These are phyloP conservation scores for Mycena olivaceomarginata DNA, from an alignment of 768 basidiomycete genomes.

Conservation along the genomic window DNA sequence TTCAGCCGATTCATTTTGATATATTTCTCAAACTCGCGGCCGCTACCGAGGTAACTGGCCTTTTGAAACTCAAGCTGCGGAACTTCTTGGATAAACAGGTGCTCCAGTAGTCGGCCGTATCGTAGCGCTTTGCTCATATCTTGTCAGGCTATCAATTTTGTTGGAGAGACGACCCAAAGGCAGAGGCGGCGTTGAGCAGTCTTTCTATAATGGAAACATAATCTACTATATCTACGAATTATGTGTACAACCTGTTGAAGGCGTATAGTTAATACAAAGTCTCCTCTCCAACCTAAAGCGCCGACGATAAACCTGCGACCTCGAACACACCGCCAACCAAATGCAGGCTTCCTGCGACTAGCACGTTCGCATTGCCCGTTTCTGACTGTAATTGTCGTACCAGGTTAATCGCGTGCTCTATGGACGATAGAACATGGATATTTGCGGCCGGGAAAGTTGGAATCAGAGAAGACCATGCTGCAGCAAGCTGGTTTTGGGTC, in stretches of 20 bases:
- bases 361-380: conserved; percentile 67
- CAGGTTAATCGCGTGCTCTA: conserved; percentile 90
- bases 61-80: conserved; percentile 63
- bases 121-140: not conserved
- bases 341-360: conserved; percentile 95
- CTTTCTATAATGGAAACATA: conserved; percentile 23
- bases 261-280: conserved; percentile 43
- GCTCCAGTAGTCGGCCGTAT: conserved; percentile 50
- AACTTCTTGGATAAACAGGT: conserved; percentile 77
- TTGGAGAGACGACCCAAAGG: conserved; percentile 53
- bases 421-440: conserved; percentile 89
- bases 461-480: conserved; percentile 81
- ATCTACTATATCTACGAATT: conserved; percentile 33
- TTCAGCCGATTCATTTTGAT: conserved; percentile 77
- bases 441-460: conserved; percentile 76
- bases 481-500: conserved; percentile 85
- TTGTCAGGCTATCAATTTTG: conserved; percentile 73
- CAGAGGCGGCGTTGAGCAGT: conserved; percentile 41
- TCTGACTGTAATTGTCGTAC: conserved; percentile 67
- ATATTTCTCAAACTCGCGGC: conserved; percentile 67
- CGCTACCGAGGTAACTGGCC: conserved; percentile 55
- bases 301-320: conserved; percentile 87
- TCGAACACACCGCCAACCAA: conserved; percentile 96
- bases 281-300: conserved; percentile 61
- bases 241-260: conserved; percentile 60